phyloP scores from a whole-genome alignment of 2,329 filamentous ascomycete genomes.

The Fusarium virguliforme region DNA sequence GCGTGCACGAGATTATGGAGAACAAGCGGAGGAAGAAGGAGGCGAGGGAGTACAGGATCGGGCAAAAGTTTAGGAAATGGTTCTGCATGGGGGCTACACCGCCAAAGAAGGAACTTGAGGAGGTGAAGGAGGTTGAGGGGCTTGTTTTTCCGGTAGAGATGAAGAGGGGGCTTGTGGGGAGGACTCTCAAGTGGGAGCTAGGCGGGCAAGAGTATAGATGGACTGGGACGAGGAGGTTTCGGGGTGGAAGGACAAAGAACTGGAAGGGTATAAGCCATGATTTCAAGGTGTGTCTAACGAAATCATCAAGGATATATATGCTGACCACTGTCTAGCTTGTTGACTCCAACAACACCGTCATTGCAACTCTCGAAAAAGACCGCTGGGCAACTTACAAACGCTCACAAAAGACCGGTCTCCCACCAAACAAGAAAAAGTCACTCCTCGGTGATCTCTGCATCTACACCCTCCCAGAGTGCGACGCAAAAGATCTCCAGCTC shows the following conservation, averaged over 20 bases:
- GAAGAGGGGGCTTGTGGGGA: conserved; percentile 12
- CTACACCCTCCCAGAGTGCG: conserved; percentile 5
- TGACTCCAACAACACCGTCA: background rate
- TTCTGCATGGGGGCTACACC: conserved; percentile 19
- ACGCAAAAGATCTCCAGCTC: background rate
- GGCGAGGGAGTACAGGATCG: conserved; percentile 3
- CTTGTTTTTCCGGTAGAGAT: conserved; percentile 15
- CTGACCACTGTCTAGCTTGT: conserved; percentile 8
- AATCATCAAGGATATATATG: background rate
- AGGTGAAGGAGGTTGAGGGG: conserved; percentile 16
- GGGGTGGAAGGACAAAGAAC: background rate
- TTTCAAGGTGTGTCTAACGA: conserved; percentile 17
- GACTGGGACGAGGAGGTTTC: conserved; percentile 29
- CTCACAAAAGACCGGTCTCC: background rate
- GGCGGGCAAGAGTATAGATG: conserved; percentile 24
- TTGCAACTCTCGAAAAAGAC: conserved; percentile 29
- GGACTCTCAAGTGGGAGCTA: conserved; percentile 29
- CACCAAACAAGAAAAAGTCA: conserved; percentile 22
- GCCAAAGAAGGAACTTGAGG: conserved; percentile 21
- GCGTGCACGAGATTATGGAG: conserved; percentile 29
- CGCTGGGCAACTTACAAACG: conserved; percentile 20
- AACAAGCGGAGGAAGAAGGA: conserved; percentile 26
- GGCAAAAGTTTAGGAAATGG: conserved; percentile 21
- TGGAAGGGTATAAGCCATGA: conserved; percentile 30
- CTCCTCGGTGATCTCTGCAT: conserved; percentile 16